Evolutionary conservation across 805 yeast genomes (phyloP), one percentile per base, ranked within the genome.

Genomic region (Wickerhamomyces canadensis): DNA sequence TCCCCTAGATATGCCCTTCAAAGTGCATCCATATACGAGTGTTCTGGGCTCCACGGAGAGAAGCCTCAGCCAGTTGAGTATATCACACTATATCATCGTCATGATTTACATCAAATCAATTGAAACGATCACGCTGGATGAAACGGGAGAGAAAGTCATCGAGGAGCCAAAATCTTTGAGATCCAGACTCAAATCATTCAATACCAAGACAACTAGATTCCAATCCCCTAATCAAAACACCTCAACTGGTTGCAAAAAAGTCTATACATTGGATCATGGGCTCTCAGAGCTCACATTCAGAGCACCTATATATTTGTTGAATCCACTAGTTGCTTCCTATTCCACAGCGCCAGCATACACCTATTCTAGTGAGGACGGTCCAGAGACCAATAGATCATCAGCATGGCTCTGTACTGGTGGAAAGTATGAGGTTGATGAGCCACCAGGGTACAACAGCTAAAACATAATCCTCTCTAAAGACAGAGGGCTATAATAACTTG

Each of bases 321-420:
- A 38, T 8, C 34, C 40, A 14, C 18, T 24, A 22, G 43, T 21
- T 13, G 37, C 26, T n/a, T 14, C n/a, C 6, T 36, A 23, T 24
- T 25, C 36, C 2, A 21, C 31, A 23, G 49, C 48, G 11, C 53
- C 53, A 19, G 25, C 40, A 16, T 47, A 47, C 18, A 13, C 9
- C 0, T 36, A 36, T 14, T 9, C 11, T 12, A 17, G 29, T 22
- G 25, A 5, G 30, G 16, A 27, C 27, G 27, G 14, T 11, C 17
- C 9, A 10, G 17, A 27, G 9, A n/a, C 7, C 6, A 27, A n/a
- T 27, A 13, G 7, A 31, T 47, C 48, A 0, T 40, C 44, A 15
- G 37, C 45, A 2, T 49, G 50, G 50, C 36, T 47, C 11, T 49
- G 50, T 19, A 45, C 50, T n/a, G 42, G 38, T 17, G 54, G 54